These are phyloP conservation scores for Batrachochytrium dendrobatidis DNA, from an alignment of 371 early-diverging fungal species.

Conservation along the genomic window DNA sequence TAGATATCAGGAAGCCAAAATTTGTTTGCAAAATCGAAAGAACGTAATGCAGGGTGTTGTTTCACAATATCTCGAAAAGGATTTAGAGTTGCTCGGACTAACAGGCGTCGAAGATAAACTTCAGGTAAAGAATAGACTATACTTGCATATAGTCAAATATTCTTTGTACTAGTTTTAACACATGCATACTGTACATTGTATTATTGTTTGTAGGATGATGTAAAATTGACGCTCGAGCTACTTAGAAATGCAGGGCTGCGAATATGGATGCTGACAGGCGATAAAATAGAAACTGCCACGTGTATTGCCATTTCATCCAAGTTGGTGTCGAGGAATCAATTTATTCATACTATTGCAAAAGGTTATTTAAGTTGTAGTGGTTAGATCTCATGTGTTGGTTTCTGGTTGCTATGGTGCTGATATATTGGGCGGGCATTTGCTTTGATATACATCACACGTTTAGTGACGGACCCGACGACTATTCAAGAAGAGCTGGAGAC, in stretches of 20 bases:
- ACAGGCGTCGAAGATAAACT: conserved; percentile 99
- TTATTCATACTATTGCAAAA: conserved; percentile 66
- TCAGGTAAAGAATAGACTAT: too few relatives aligned
- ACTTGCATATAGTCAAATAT: too few relatives aligned
- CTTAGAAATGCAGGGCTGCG: conserved; percentile 94
- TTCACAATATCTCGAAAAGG: conserved; percentile 64
- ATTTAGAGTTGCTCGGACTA: conserved; percentile 89
- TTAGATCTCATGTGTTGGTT: too few relatives aligned
- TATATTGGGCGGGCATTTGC: not conserved
- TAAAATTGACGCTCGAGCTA: conserved; percentile 85
- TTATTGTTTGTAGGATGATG: conserved; percentile 77
- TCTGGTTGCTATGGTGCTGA: not conserved
- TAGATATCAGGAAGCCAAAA: conserved; percentile 68
- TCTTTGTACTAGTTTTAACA: too few relatives aligned
- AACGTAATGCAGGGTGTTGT: conserved; percentile 66
- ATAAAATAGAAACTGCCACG: conserved; percentile 99
- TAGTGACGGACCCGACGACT: conserved; percentile 50
- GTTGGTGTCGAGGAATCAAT: conserved; percentile 83
- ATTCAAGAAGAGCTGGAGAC: conserved; percentile 61
- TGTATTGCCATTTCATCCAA: conserved; percentile 93
- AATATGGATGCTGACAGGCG: conserved; percentile 99
- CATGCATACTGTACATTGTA: not conserved
- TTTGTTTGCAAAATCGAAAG: conserved; percentile 63
- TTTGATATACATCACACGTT: not conserved
- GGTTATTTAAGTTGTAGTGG: conserved; percentile 30